Evolutionary conservation across 2,329 filamentous ascomycete species (phyloP), one percentile per base, ranked within the genome.

Genomic region (Mollisia scopiformis): DNA sequence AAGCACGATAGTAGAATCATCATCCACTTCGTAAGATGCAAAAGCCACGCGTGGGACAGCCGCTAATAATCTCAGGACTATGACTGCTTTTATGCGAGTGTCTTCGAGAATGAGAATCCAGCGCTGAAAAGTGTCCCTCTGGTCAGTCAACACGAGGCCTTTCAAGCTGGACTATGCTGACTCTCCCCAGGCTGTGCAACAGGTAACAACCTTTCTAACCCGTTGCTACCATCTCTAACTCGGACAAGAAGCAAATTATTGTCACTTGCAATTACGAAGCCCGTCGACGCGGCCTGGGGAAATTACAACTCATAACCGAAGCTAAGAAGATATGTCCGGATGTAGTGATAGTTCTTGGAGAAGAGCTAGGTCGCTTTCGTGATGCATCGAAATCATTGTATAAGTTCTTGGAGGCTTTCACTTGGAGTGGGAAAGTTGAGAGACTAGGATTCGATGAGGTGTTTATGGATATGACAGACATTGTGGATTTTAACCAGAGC

Each of bases 261-360:
- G 92, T 93, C 23, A 96, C 93, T 4, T 96, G 92, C 82, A 98
- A 98, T 77, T 98, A 98, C 75, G 91, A 91, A 73, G 94, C 94
- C 23, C 87, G 94, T 35, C 80, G 86, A 55, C 83, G 78, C n/a
- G 87, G 86, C 57, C 82, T 93, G 57, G 81, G 84, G 74, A 98
- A 99, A 79, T 82, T 98, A 62, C 93, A 96, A 82, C 84, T 92
- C 65, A 87, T 97, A 72, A 84, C 82, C 56, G 92, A 97, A 64
- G 95, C 94, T 3, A 91, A 86, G 75, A 87, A 83, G 68, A 75
- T 88, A 28, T 97, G 93, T 67, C 93, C 93, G 0, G 91, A 96
- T 59, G 84, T 96, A 16, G 86, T 97, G 55, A 87, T 97, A 52
- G 85, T 95, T 37, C 84, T 96, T 19, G 93, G 94, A 30, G 93